Evolutionary conservation across 352 stramenopile genomes (phyloP).

Genomic region (Globisporangium ultimum): DNA sequence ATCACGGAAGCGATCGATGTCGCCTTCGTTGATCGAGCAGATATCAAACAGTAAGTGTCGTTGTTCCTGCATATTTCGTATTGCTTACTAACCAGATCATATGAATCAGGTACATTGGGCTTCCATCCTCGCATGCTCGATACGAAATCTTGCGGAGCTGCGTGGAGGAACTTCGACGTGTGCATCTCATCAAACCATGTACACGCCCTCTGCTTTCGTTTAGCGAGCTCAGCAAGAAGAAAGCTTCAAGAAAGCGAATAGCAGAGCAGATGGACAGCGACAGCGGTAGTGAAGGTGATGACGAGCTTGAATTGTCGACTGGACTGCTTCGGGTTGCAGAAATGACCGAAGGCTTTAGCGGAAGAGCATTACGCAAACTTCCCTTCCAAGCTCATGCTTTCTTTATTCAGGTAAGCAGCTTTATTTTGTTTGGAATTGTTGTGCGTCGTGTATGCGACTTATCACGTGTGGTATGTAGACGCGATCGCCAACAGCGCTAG

Average conservation of each 20-base stretch:
- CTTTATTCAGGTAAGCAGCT: constrained; percentile 48
- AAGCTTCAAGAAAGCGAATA: constrained; percentile 30
- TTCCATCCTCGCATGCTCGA: constrained; percentile 53
- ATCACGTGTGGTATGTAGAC: constrained; percentile 8
- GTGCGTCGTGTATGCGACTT: no score
- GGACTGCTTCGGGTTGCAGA: constrained; percentile 39
- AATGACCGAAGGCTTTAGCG: constrained; percentile 63
- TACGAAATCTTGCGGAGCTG: constrained; percentile 85
- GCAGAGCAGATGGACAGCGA: constrained; percentile 34
- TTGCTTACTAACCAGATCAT: constrained; percentile 1
- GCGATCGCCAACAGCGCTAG: constrained; percentile 11
- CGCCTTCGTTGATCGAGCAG: constrained; percentile 91
- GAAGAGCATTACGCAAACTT: constrained; percentile 76
- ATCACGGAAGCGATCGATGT: constrained; percentile 90
- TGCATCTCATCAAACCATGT: constrained; percentile 49
- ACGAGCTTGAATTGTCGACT: constrained; percentile 26
- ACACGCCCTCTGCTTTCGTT: constrained; percentile 21
- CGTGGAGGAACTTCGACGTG: constrained; percentile 75
- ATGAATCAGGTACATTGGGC: constrained; percentile 52
- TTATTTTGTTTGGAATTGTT: no score
- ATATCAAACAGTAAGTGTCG: constrained; percentile 86
- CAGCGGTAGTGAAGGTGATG: constrained; percentile 4
- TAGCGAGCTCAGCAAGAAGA: constrained; percentile 20
- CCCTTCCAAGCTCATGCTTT: constrained; percentile 80
- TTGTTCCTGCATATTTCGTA: background rate